Evolutionary conservation across 2,329 filamentous ascomycete species (phyloP).

Genomic region (Cladobotryum mycophilum): DNA sequence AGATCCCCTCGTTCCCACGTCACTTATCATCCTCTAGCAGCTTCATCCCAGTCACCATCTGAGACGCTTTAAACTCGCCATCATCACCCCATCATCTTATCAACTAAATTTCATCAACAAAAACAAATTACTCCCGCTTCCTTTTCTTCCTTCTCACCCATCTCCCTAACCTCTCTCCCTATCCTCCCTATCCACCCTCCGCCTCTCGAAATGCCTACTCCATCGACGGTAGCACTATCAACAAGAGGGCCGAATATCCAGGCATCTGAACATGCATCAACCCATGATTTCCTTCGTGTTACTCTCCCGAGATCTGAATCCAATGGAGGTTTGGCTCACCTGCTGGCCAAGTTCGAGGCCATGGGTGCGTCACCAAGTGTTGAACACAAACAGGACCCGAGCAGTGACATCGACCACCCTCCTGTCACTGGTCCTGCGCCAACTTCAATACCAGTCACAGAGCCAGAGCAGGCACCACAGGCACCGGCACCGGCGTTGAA

Average conservation of each 20-base stretch:
- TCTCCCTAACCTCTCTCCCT: background rate
- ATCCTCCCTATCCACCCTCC: background rate
- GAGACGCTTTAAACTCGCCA: background rate
- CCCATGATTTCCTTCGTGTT: background rate
- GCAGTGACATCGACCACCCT: background rate
- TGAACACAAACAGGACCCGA: background rate
- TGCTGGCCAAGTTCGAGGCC: slow-evolving; percentile 32
- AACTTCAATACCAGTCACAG: background rate
- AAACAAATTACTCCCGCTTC: background rate
- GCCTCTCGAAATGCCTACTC: background rate
- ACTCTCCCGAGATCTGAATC: background rate
- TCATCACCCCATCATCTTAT: background rate
- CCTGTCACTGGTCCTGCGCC: background rate
- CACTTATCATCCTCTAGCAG: background rate
- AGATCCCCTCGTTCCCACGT: no score
- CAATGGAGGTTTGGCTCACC: slow-evolving; percentile 22
- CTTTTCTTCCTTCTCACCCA: background rate
- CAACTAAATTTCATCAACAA: background rate
- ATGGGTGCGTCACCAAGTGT: slow-evolving; percentile 18
- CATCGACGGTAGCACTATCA: background rate
- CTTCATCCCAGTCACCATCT: background rate
- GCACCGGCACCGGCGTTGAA: background rate
- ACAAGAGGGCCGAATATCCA: background rate
- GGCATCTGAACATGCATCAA: background rate
- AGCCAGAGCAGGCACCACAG: background rate